Conservation (phyloP, 2,329 filamentous ascomycete species). For the Ceratocystis eucalypticola region DNA sequence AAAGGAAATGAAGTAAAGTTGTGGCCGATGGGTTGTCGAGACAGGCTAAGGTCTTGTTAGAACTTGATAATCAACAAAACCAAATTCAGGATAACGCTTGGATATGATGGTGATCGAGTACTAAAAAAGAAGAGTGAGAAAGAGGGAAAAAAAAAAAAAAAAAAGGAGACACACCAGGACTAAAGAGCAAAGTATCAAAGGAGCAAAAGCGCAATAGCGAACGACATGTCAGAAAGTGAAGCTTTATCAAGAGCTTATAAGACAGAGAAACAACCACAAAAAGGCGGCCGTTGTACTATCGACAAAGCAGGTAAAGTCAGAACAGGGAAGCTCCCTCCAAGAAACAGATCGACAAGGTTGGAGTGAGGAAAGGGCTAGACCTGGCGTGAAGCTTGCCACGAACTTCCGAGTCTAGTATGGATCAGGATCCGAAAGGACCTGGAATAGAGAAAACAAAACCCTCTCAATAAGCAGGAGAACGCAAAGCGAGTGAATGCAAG, state of each 20-base stretch:
- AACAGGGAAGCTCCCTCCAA: not conserved
- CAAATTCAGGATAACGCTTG: not conserved
- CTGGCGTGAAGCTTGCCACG: conserved; percentile 6
- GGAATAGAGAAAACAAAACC: not conserved
- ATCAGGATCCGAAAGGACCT: not conserved
- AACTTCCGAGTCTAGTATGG: conserved; percentile 7
- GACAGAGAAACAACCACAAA: not conserved
- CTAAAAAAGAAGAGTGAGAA: not conserved
- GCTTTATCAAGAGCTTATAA: not conserved
- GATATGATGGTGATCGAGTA: not conserved
- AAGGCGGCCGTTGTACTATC: not conserved
- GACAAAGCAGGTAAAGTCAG: not conserved
- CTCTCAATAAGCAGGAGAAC: not conserved
- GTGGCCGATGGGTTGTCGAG: not conserved
- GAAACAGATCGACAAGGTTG: not conserved
- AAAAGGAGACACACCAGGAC: not conserved
- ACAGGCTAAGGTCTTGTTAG: not conserved
- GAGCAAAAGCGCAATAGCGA: not conserved
- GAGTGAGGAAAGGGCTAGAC: not conserved
- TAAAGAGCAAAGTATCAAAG: not conserved
- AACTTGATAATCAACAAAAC: not conserved
- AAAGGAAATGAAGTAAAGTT: not conserved
- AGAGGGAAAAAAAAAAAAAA: not conserved
- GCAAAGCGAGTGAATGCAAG: not conserved
- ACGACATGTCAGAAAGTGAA: not conserved